Evolutionary conservation across 2,329 filamentous ascomycete genomes (phyloP).

Genomic region (Drechmeria coniospora): DNA sequence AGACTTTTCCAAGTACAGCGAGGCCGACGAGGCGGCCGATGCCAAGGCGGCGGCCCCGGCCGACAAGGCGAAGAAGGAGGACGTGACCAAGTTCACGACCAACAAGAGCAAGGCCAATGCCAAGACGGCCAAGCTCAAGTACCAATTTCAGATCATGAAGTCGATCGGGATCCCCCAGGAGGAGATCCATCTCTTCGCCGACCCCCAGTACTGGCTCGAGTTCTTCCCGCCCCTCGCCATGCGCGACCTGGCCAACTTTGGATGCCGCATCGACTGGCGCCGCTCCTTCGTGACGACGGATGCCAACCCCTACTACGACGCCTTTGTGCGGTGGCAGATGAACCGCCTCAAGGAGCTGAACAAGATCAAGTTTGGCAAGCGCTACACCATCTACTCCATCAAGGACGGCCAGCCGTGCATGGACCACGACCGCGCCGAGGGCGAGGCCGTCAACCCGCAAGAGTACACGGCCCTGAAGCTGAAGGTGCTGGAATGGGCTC

Average conservation of each 20-base stretch:
- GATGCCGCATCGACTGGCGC: conserved; percentile 83
- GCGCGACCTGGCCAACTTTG: conserved; percentile 68
- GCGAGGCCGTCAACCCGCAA: conserved; percentile 50
- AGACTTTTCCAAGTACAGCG: conserved; percentile 65
- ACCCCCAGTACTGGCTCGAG: conserved; percentile 81
- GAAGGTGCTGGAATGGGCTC: conserved; percentile 78
- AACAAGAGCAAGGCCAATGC: conserved; percentile 87
- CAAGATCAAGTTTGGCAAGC: conserved; percentile 87
- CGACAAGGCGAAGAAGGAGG: conserved; percentile 56
- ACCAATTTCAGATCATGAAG: conserved; percentile 91
- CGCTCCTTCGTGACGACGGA: conserved; percentile 88
- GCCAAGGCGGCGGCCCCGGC: conserved; percentile 37
- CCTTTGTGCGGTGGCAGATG: conserved; percentile 96
- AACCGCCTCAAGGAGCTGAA: conserved; percentile 73
- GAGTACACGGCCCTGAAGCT: conserved; percentile 91
- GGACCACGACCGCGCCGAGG: conserved; percentile 31
- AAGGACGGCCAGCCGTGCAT: conserved; percentile 31
- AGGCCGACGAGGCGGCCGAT: conserved; percentile 29
- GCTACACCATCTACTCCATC: conserved; percentile 72
- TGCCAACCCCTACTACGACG: conserved; percentile 91
- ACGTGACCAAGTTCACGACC: conserved; percentile 79
- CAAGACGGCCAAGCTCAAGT: conserved; percentile 87
- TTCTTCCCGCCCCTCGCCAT: conserved; percentile 55
- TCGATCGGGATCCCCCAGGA: conserved; percentile 73
- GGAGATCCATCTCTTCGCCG: conserved; percentile 86